These are phyloP conservation scores for Gillenia trifoliata DNA, from an alignment of 306 rosid genomes.

Conservation along the genomic window DNA sequence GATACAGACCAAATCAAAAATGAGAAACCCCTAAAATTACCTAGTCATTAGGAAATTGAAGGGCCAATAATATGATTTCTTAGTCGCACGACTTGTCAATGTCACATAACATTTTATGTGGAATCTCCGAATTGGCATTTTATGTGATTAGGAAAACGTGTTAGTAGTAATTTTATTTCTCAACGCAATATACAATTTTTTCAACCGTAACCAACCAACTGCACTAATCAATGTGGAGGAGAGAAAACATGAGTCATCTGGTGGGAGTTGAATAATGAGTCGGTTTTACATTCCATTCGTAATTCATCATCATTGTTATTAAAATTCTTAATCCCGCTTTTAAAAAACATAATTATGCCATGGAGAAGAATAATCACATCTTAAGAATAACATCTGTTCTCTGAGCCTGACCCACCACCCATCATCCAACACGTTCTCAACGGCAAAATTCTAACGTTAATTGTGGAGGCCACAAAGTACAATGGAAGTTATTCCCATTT, in stretches of 20 bases:
- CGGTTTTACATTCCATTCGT: background rate
- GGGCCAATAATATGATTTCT: background rate
- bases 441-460: background rate
- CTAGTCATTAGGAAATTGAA: background rate
- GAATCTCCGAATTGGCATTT: background rate
- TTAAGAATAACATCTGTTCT: background rate
- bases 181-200: background rate
- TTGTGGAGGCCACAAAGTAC: background rate
- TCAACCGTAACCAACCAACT: background rate
- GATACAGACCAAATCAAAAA: too few species aligned
- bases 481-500: background rate
- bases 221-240: background rate
- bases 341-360: background rate
- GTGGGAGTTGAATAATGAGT: background rate
- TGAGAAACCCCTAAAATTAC: background rate
- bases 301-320: background rate
- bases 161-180: background rate
- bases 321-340: background rate
- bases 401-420: background rate
- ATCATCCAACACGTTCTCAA: background rate
- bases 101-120: background rate
- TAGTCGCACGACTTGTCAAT: background rate
- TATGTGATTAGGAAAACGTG: background rate
- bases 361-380: background rate
- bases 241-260: constrained; percentile 5